Percentiles rank a stretch among this genome's conserved stretches.
phyloP scores from a whole-genome alignment of 208 protist species.

The Acanthamoeba healyi region DNA sequence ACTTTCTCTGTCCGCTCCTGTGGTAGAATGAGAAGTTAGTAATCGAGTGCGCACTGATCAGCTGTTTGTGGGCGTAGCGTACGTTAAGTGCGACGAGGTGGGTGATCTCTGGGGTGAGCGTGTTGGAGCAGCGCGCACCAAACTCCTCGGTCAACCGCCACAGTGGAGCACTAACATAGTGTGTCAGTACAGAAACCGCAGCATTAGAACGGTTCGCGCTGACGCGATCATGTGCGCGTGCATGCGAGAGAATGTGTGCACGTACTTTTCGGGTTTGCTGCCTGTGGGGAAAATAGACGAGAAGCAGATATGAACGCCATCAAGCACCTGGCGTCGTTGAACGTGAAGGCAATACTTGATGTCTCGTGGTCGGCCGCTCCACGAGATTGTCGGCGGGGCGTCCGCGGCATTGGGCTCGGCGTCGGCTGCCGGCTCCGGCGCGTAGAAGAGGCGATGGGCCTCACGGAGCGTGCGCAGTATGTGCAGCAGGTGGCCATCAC shows the following conservation, averaged over 20 bases:
- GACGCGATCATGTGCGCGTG: not conserved
- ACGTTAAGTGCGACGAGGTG: constrained; percentile 29
- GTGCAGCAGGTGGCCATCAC: not conserved
- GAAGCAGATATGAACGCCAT: constrained; percentile 16
- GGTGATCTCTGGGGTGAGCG: not conserved
- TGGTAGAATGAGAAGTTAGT: not conserved
- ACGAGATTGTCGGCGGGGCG: not conserved
- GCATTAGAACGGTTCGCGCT: no score
- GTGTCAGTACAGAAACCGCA: not conserved
- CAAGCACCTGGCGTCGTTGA: not conserved
- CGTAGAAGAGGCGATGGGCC: constrained; percentile 29
- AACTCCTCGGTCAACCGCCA: constrained; percentile 16
- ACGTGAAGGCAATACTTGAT: constrained; percentile 40
- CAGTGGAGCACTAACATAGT: not conserved
- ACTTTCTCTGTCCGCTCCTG: constrained; percentile 36
- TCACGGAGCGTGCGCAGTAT: not conserved
- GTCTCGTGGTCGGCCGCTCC: not conserved
- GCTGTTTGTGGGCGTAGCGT: no score
- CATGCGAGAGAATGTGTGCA: not conserved
- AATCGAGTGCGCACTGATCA: no score
- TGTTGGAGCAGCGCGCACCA: not conserved
- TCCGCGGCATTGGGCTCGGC: not conserved
- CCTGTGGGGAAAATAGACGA: not conserved
- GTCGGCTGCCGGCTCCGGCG: not conserved
- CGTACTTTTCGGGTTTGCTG: not conserved